Evolutionary conservation across 192 early-diverging fungal genomes (phyloP).

Genomic region (Endogone sp.): DNA sequence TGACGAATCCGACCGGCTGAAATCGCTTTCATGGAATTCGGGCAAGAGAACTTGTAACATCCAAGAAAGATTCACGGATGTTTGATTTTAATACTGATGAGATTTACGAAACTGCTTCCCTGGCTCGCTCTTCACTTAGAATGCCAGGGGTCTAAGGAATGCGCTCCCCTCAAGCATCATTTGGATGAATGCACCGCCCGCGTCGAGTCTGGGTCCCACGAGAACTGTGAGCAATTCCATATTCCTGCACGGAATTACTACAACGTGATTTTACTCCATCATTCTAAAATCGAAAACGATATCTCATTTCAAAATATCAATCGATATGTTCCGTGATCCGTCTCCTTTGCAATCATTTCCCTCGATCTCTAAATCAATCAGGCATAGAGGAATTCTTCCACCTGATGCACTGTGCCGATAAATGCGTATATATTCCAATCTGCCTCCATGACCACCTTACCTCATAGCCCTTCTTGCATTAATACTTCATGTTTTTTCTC

Average conservation of each 20-base stretch:
- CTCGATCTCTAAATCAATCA: conserved; percentile 8
- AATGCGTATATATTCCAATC: conserved; percentile 62
- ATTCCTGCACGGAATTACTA: too few relatives aligned
- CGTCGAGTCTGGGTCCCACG: conserved; percentile 68
- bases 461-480: neutral
- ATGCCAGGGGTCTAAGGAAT: conserved; percentile 59
- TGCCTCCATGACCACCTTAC: neutral
- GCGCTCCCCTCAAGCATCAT: conserved; percentile 70
- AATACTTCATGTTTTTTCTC: conserved; percentile 1
- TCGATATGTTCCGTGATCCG: too few relatives aligned
- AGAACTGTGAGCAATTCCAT: conserved; percentile 75
- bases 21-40: neutral
- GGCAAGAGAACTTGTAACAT: neutral
- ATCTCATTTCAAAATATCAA: too few relatives aligned
- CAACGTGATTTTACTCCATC: neutral
- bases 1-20: neutral
- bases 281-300: neutral
- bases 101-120: neutral
- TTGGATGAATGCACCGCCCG: conserved; percentile 72
- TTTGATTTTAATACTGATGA: neutral
- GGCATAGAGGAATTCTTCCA: conserved; percentile 75
- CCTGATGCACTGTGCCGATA: conserved; percentile 77
- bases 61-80: neutral
- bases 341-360: too few relatives aligned
- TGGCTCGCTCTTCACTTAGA: conserved; percentile 14